Evolutionary conservation across 2,329 filamentous ascomycete species (phyloP), one percentile per base, ranked within the genome.

Genomic region (Xylariaceae sp.): DNA sequence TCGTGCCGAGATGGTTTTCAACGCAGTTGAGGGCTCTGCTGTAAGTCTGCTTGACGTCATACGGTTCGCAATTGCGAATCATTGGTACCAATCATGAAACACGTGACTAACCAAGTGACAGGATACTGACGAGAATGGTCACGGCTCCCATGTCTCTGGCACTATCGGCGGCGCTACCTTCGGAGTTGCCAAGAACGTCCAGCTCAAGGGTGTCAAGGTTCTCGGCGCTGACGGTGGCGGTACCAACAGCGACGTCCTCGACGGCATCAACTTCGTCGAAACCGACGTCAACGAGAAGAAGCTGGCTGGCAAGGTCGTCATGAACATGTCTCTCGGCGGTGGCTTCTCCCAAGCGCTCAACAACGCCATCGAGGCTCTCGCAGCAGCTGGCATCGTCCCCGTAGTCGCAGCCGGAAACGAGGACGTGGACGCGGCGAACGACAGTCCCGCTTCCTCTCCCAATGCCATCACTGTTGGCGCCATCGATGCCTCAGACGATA

Each of bases 251-350:
- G 71, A 70, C 47, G 72, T 86, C 45, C 73, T 87, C 43, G 66
- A 72, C n/a, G 83, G 82, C 53, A 75, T 86, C 67, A 71, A 82
- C 58, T 84, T 72, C 51, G 71, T 81, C 40, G 69, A 73, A 40
- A 55, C 72, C n/a, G 72, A 81, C 54, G 79, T 70, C 38, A 56
- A 62, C 39, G 47, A 63, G 33, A 68, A 67, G 53, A 69, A 69
- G 18, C 64, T 74, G 32, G 51, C 54, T n/a, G 77, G 78, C 60
- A 80, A 78, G 61, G 72, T 77, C 48, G 75, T 84, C 58, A 76
- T 84, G 73, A 84, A 83, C 73, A 81, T 84, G 78, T 83, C 81
- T 4, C 72, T 84, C 17, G 79, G 79, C 50, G 78, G 79, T 27
- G 49, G 61, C 57, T 39, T 44, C 38, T 81, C 77, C 7, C 51